Percentiles rank a stretch among this genome's conserved stretches.
Evolutionary conservation across 2,329 filamentous ascomycete genomes (phyloP).

Genomic region (Ilyonectria destructans): DNA sequence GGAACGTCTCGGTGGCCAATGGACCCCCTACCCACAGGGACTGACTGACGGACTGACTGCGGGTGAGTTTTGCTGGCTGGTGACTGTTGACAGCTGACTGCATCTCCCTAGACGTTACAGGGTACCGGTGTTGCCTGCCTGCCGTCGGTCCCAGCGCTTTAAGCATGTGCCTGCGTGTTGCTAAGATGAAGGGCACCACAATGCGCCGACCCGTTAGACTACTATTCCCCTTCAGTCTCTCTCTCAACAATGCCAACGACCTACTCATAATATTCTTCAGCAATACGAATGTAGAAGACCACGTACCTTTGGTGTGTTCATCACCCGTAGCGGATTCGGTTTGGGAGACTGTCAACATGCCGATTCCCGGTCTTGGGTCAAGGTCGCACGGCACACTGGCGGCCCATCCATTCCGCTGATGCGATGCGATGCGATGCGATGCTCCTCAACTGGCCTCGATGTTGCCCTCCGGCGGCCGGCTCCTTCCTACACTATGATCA

Average conservation of each 20-base stretch:
- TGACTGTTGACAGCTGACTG: too few species aligned
- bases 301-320: background rate
- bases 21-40: too few species aligned
- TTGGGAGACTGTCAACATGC: background rate
- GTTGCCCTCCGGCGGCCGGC: background rate
- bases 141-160: too few species aligned
- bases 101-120: too few species aligned
- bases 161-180: background rate
- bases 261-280: background rate
- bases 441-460: background rate
- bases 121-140: too few species aligned
- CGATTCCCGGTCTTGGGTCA: background rate
- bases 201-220: background rate
- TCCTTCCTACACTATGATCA: background rate
- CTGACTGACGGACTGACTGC: too few species aligned
- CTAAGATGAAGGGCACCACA: background rate
- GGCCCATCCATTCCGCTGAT: constrained; percentile 15
- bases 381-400: background rate
- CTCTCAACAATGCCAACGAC: background rate
- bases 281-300: background rate
- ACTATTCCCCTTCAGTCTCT: background rate
- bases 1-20: too few species aligned
- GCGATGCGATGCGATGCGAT: constrained; percentile 8
- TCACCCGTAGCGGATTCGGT: background rate
- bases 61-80: too few species aligned